Percentiles rank a stretch among this genome's conserved stretches.
phyloP scores from a whole-genome alignment of 768 basidiomycete genomes.

The Dioszegia aurantiaca region DNA sequence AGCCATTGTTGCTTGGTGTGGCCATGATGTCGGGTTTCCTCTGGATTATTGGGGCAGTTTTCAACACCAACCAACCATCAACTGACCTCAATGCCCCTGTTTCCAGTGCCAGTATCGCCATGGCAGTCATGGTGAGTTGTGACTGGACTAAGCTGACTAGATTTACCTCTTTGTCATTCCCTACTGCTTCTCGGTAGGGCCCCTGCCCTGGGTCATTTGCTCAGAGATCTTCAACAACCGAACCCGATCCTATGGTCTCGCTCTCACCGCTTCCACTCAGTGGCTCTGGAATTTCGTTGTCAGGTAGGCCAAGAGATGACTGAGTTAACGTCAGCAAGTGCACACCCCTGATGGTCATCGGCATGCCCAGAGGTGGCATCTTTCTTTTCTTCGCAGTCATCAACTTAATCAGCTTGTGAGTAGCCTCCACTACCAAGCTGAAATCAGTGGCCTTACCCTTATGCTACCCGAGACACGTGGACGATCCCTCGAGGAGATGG shows the following conservation, averaged over 20 bases:
- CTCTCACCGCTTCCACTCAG: conserved; percentile 71
- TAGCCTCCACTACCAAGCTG: conserved; percentile 15
- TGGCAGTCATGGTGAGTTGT: conserved; percentile 60
- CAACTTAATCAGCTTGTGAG: conserved; percentile 32
- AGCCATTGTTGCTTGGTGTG: conserved; percentile 65
- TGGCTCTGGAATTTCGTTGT: conserved; percentile 53
- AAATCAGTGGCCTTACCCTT: conserved; percentile 13
- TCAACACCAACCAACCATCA: conserved; percentile 71
- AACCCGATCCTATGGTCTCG: conserved; percentile 75
- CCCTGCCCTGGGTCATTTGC: conserved; percentile 65
- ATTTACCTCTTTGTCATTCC: conserved; percentile 83
- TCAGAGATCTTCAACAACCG: conserved; percentile 84
- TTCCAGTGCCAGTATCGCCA: conserved; percentile 62
- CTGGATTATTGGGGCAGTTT: conserved; percentile 78
- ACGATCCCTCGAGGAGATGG: conserved; percentile 28
- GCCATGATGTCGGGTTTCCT: conserved; percentile 75
- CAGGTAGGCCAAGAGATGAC: background rate
- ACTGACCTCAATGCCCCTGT: conserved; percentile 53
- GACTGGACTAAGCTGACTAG: conserved; percentile 52
- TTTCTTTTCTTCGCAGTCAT: conserved; percentile 47
- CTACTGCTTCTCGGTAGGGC: conserved; percentile 81
- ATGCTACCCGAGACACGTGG: conserved; percentile 25
- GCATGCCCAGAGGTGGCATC: conserved; percentile 40
- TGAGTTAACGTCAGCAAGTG: conserved; percentile 17
- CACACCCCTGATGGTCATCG: conserved; percentile 43